These are phyloP conservation scores for Claviceps digitariae DNA, from an alignment of 2,329 filamentous ascomycete genomes.

Conservation along the genomic window DNA sequence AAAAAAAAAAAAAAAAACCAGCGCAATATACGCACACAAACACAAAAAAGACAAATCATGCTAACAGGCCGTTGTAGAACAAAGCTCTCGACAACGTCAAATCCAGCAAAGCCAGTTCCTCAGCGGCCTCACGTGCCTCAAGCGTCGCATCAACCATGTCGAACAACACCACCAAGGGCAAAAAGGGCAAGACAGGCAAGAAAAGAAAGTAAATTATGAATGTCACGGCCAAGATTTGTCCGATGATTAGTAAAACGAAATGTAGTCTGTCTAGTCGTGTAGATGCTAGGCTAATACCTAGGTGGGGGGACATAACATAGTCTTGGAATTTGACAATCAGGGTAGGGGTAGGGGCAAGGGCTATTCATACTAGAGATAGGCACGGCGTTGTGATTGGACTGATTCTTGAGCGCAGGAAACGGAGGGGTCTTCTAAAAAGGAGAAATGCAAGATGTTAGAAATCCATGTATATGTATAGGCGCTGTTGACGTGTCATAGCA, in stretches of 20 bases:
- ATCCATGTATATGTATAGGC: background rate
- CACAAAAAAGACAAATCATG: background rate
- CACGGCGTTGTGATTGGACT: constrained; percentile 8
- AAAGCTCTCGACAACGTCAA: constrained; percentile 88
- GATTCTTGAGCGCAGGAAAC: background rate
- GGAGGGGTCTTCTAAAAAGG: background rate
- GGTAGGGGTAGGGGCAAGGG: too few species aligned
- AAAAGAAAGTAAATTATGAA: constrained; percentile 16
- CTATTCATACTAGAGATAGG: background rate
- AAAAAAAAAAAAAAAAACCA: background rate
- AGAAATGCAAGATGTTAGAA: background rate
- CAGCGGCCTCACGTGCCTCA: constrained; percentile 68
- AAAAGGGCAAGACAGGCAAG: constrained; percentile 25
- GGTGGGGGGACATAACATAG: background rate
- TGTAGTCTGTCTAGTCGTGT: background rate
- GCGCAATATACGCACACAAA: too few species aligned
- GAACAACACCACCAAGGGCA: constrained; percentile 31
- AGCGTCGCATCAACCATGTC: constrained; percentile 72
- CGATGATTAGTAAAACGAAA: background rate
- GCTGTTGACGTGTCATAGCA: too few species aligned
- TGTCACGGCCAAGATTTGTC: background rate
- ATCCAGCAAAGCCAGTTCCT: constrained; percentile 61
- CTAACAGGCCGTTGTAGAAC: constrained; percentile 44
- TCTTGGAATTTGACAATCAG: background rate
- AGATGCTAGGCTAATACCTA: background rate